Evolutionary conservation across 768 basidiomycete genomes (phyloP).

Genomic region (Phanerochaete sordida): DNA sequence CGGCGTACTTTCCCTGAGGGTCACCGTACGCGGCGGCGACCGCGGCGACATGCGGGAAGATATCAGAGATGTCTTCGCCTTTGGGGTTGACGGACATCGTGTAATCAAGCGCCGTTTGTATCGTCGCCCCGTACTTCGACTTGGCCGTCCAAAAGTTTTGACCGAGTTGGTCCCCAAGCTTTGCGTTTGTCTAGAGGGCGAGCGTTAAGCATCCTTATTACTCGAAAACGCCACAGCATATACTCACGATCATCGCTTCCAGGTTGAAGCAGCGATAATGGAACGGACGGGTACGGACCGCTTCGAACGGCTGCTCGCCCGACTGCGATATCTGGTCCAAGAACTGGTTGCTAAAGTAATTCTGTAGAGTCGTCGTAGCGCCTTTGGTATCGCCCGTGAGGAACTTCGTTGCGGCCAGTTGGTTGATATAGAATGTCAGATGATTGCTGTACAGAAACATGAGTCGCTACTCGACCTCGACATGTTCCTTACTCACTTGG

Average conservation of each 20-base stretch:
- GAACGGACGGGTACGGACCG: conserved; percentile 48
- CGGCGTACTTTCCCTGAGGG: conserved; percentile 43
- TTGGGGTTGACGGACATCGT: conserved; percentile 39
- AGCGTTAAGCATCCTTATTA: background rate
- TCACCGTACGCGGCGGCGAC: conserved; percentile 54
- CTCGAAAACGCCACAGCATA: background rate
- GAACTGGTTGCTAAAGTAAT: conserved; percentile 41
- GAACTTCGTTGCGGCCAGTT: conserved; percentile 40
- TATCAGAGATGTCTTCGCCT: conserved; percentile 36
- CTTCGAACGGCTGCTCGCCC: conserved; percentile 59
- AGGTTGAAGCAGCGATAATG: conserved; percentile 61
- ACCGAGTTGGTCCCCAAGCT: conserved; percentile 50
- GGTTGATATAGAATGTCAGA: conserved; percentile 43
- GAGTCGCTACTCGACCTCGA: background rate
- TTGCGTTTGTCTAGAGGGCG: conserved; percentile 42
- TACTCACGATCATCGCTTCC: conserved; percentile 52
- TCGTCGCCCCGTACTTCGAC: conserved; percentile 47
- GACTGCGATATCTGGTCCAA: conserved; percentile 44
- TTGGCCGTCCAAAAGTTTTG: conserved; percentile 43
- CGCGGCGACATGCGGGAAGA: conserved; percentile 48
- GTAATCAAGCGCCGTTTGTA: conserved; percentile 50
- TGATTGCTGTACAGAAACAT: conserved; percentile 42
- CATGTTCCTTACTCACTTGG: conserved; percentile 47
- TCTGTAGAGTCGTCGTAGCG: conserved; percentile 34
- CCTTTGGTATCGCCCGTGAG: conserved; percentile 37